These are phyloP conservation scores for Scedosporium boydii DNA, from an alignment of 2,329 filamentous ascomycete species.

Conservation along the genomic window DNA sequence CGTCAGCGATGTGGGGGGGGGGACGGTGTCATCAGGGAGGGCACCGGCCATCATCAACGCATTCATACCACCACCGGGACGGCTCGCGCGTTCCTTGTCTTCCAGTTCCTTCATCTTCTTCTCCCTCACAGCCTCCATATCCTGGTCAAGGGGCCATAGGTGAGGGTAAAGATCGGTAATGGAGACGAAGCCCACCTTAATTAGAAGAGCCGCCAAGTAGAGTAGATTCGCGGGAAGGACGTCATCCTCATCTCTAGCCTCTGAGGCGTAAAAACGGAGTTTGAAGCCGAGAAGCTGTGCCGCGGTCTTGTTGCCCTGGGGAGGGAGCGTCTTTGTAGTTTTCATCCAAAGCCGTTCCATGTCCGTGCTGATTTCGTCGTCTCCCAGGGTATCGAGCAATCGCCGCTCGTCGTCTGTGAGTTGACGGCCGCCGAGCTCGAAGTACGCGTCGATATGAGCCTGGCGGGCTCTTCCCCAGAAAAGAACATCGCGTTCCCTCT, in stretches of 20 bases:
- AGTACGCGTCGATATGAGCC: slow-evolving; percentile 74
- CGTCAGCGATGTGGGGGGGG: slow-evolving; percentile 31
- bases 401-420: slow-evolving; percentile 50
- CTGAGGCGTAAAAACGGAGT: slow-evolving; percentile 84
- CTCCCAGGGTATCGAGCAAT: slow-evolving; percentile 23
- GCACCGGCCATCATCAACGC: slow-evolving; percentile 81
- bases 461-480: slow-evolving; percentile 80
- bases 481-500: slow-evolving; percentile 55
- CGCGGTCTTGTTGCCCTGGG: slow-evolving; percentile 78
- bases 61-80: slow-evolving; percentile 66
- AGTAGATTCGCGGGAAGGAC: slow-evolving; percentile 84
- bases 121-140: slow-evolving; percentile 66
- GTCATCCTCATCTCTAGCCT: slow-evolving; percentile 64
- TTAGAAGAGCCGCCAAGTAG: slow-evolving; percentile 80
- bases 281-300: slow-evolving; percentile 97
- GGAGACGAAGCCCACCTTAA: slow-evolving; percentile 96
- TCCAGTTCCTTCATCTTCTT: slow-evolving; percentile 66
- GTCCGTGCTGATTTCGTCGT: slow-evolving; percentile 29
- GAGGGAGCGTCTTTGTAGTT: slow-evolving; percentile 71
- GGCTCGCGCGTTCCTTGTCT: slow-evolving; percentile 63
- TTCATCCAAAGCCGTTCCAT: slow-evolving; percentile 66
- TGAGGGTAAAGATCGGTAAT: slow-evolving; percentile 85
- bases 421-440: slow-evolving; percentile 70
- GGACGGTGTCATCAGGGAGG: slow-evolving; percentile 68
- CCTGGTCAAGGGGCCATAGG: slow-evolving; percentile 73